Evolutionary conservation across 768 basidiomycete genomes (phyloP), one percentile per base, ranked within the genome.

Genomic region (Mycena sanguinolenta): DNA sequence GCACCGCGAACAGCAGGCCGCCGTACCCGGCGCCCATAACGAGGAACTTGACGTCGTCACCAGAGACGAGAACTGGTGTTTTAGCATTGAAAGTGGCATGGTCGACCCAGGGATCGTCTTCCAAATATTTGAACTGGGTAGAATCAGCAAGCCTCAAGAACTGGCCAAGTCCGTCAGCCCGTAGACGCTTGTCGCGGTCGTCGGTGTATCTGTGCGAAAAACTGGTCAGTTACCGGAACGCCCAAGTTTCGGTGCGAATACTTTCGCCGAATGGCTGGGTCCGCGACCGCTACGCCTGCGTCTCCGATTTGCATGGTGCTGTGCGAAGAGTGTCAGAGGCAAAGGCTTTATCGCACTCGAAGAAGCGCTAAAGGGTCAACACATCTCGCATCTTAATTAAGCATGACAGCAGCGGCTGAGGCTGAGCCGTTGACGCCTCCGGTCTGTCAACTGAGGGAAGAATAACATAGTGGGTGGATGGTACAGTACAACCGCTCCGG

Each of bases 161-260:
- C 54, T 74, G 71, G 13, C 9, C 21, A 38, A 39, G 1, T n/a
- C 70, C 70, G 1, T 71, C 66, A 19, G 70, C 13, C n/a, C 70
- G 70, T 19, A 58, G 44, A 27, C 73, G 70, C 39, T 74, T 74
- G 63, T 68, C 39, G 44, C 73, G 70, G 46, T 74, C 73, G 16
- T 63, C 38, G 38, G 57, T 62, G 54, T 74, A 73, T n/a, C 49
- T 69, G n/a, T 62, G 25, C 5, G 27, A 19, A 19, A 39, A 39
- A 14, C 16, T 39, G 9, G 16, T 39, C 39, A 39, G 16, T 14
- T 7, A 7, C 39, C 10, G 16, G 39, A 39, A 39, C 16, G 39
- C 13, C 16, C 39, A 50, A 50, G 12, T 12, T 4, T 17, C 9
- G 32, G n/a, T n/a, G n/a, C n/a, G 12, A 13, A 28, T 9, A 30